These are phyloP conservation scores for Hyphopichia homilentoma DNA, from an alignment of 805 yeast genomes.

Conservation along the genomic window DNA sequence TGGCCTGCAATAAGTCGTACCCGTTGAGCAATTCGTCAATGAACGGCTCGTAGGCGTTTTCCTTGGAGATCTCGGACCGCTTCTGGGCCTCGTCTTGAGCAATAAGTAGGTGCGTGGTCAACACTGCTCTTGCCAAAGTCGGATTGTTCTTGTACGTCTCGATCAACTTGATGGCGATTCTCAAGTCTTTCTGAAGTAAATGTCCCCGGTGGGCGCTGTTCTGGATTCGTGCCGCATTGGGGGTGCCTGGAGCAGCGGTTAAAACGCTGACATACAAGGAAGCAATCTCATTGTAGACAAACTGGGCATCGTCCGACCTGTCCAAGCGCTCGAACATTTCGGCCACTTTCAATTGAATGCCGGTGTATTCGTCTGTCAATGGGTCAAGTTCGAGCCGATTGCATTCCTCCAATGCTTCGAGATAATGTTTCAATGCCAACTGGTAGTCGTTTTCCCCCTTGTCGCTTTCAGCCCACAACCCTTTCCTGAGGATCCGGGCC, in stretches of 20 bases:
- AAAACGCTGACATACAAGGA: constrained; percentile 54
- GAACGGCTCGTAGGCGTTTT: constrained; percentile 39
- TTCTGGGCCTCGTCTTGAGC: constrained; percentile 63
- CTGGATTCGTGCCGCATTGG: constrained; percentile 16
- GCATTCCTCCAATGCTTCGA: constrained; percentile 68
- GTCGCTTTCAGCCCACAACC: constrained; percentile 78
- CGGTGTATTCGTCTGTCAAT: constrained; percentile 79
- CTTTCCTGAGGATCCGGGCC: constrained; percentile 69
- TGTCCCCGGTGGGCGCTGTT: constrained; percentile 44
- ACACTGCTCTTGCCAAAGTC: constrained; percentile 49
- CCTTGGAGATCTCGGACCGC: constrained; percentile 9
- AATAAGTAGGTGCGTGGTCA: constrained; percentile 58
- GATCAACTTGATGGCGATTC: constrained; percentile 66
- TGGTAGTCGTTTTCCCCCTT: constrained; percentile 59
- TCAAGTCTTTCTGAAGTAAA: constrained; percentile 63
- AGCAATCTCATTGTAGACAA: constrained; percentile 64
- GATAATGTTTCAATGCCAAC: constrained; percentile 66
- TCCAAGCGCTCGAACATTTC: constrained; percentile 78
- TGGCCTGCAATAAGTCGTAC: constrained; percentile 70
- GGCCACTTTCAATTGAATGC: constrained; percentile 80
- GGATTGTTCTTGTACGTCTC: constrained; percentile 49
- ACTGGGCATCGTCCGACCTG: constrained; percentile 59
- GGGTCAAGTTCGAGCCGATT: constrained; percentile 52
- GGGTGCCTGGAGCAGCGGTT: constrained; percentile 30
- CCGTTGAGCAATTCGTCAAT: constrained; percentile 75